Percentiles rank a stretch among this genome's conserved stretches.
Evolutionary conservation across 768 basidiomycete genomes (phyloP).

Genomic region (Imleria badia): DNA sequence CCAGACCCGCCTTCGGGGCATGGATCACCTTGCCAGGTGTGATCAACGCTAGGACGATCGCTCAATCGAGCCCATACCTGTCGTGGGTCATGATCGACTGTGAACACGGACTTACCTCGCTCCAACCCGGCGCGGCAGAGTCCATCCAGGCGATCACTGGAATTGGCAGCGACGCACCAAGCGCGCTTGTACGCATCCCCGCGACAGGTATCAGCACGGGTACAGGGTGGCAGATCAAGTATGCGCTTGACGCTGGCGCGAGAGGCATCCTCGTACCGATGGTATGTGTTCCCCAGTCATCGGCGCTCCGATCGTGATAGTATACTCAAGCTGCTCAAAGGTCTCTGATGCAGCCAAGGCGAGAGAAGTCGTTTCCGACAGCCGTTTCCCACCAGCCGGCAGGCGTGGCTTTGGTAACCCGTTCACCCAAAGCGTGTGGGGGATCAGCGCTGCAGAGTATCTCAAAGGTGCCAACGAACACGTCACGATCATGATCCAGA

Average conservation of each 20-base stretch:
- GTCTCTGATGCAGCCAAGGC: conserved; percentile 60
- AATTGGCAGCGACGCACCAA: conserved; percentile 44
- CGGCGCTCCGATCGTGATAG: too few species aligned
- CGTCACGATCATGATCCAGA: conserved; percentile 61
- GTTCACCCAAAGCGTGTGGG: conserved; percentile 61
- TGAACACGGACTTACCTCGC: conserved; percentile 61
- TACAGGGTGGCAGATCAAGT: conserved; percentile 71
- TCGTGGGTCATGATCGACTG: conserved; percentile 69
- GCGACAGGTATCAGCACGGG: conserved; percentile 57
- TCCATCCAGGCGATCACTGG: conserved; percentile 53
- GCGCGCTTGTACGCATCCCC: conserved; percentile 59
- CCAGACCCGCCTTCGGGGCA: conserved; percentile 63
- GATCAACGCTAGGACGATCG: conserved; percentile 58
- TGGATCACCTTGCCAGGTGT: conserved; percentile 65
- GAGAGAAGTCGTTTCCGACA: conserved; percentile 52
- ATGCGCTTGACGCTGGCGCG: conserved; percentile 67
- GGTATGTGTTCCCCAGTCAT: conserved; percentile 37
- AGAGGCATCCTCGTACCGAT: conserved; percentile 65
- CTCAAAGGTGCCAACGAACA: conserved; percentile 53
- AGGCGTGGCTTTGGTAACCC: conserved; percentile 66
- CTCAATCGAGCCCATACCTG: conserved; percentile 52
- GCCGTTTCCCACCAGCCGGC: conserved; percentile 62
- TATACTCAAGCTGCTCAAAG: conserved; percentile 16
- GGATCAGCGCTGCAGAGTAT: conserved; percentile 51
- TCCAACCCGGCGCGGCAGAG: conserved; percentile 58